Evolutionary conservation across 306 rosid species (phyloP), one percentile per base, ranked within the genome.

Genomic region (Dalbergia cochinchinensis): DNA sequence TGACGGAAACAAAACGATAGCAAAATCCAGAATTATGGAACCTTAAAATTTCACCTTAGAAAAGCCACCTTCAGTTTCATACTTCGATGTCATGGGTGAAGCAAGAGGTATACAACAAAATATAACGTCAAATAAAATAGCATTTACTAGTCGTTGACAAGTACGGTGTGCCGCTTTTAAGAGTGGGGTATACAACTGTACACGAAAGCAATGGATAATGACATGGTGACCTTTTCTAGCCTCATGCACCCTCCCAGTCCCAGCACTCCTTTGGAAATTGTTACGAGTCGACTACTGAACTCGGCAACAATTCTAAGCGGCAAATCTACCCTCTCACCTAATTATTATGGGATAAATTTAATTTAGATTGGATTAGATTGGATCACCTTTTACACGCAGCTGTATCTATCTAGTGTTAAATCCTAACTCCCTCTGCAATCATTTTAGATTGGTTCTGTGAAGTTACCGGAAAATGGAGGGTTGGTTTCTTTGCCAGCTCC

Each of bases 161-260:
- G 26, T 58, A 62, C 9, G 51, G 73, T 48, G 54, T 80, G 83
- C 42, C 83, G 18, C 71, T 51, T 50, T 51, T 35, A 51, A 63
- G 65, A 20, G 65, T 51, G 22, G 13, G 11, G 8, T 37, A 11
- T 59, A 42, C 69, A 54, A 55, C 75, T 74, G 70, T 48, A 14
- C 33, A 8, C 58, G 71, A 76, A 60, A 65, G 69, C 73, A 70
- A 82, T 19, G 14, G 34, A 26, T 26, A 26, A 20, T 63, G 42
- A 26, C 69, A 57, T 82, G n/a, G 11, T 61, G 33, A 47, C 57
- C 2, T 15, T 12, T 37, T 51, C 0, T 18, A 66, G 18, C 4
- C 44, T 22, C 42, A 54, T 64, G 64, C 18, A 26, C 31, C 2
- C 31, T 20, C 22, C 22, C 22, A 20, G 22, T 20, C 22, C 22